Percentiles rank a stretch among this genome's conserved stretches.
phyloP scores from a whole-genome alignment of 495 filamentous ascomycete species.

The Talaromyces adpressus region DNA sequence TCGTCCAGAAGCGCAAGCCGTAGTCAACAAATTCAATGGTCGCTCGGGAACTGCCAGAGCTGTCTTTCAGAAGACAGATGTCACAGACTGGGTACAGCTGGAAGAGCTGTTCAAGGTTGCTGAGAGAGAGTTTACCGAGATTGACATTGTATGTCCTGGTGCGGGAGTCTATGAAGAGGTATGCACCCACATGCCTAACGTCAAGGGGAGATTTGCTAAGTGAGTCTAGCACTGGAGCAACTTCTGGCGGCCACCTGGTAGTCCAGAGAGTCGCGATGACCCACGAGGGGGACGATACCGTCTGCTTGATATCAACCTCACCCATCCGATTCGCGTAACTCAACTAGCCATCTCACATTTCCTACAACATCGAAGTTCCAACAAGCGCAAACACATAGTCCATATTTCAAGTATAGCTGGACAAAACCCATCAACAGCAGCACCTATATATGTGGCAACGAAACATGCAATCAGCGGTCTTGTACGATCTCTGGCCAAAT shows the following conservation, averaged over 20 bases:
- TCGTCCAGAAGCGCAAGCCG: constrained; percentile 53
- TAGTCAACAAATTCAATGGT: constrained; percentile 44
- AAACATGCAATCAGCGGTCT: constrained; percentile 60
- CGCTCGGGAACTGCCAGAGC: constrained; percentile 30
- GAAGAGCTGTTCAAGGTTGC: constrained; percentile 50
- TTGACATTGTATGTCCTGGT: constrained; percentile 62
- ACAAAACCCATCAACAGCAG: constrained; percentile 40
- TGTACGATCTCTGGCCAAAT: constrained; percentile 42
- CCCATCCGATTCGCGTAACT: constrained; percentile 60
- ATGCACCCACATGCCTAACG: neutral
- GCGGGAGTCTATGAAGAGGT: constrained; percentile 64
- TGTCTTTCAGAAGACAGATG: constrained; percentile 58
- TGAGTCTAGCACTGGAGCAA: constrained; percentile 45
- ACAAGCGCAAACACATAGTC: constrained; percentile 42
- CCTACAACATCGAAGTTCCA: constrained; percentile 22
- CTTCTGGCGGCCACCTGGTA: constrained; percentile 61
- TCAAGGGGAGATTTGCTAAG: neutral
- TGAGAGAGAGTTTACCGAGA: constrained; percentile 45
- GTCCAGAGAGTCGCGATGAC: constrained; percentile 40
- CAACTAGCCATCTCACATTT: constrained; percentile 60
- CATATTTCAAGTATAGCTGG: constrained; percentile 59
- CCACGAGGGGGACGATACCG: constrained; percentile 43
- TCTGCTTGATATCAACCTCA: constrained; percentile 58
- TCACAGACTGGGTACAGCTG: constrained; percentile 53
- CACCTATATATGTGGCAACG: constrained; percentile 53